Evolutionary conservation across 345 rosid species (phyloP).

Genomic region (Punica granatum): DNA sequence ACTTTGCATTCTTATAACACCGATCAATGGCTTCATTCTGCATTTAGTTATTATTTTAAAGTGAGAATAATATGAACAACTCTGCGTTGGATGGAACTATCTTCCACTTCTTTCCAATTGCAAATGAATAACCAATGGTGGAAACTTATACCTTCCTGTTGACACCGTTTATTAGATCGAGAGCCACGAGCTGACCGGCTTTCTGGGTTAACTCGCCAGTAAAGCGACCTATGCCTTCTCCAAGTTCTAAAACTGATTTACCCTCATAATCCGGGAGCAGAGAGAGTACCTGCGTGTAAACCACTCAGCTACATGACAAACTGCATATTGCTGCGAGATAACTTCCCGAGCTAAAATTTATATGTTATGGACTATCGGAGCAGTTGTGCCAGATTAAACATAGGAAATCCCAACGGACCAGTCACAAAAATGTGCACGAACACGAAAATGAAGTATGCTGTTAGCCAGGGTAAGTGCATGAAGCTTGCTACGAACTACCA

Average conservation of each 20-base stretch:
- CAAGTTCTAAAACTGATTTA: constrained; percentile 72
- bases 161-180: constrained; percentile 75
- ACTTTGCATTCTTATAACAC: constrained; percentile 67
- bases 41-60: constrained; percentile 8
- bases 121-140: not conserved
- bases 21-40: constrained; percentile 76
- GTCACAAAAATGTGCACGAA: too few species aligned
- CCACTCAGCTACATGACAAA: not conserved
- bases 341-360: too few species aligned
- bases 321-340: not conserved
- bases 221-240: constrained; percentile 97
- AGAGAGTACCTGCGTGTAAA: constrained; percentile 51
- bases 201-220: constrained; percentile 78
- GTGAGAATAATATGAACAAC: not conserved
- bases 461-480: not conserved
- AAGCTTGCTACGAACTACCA: not conserved
- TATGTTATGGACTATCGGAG: too few species aligned
- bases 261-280: constrained; percentile 74
- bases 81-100: not conserved
- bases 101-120: not conserved
- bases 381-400: too few species aligned
- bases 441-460: too few species aligned
- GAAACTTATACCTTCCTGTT: constrained; percentile 63
- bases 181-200: constrained; percentile 67
- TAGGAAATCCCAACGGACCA: too few species aligned